phyloP scores from a whole-genome alignment of 2,329 filamentous ascomycete genomes.

The Colletotrichum eremochloae region DNA sequence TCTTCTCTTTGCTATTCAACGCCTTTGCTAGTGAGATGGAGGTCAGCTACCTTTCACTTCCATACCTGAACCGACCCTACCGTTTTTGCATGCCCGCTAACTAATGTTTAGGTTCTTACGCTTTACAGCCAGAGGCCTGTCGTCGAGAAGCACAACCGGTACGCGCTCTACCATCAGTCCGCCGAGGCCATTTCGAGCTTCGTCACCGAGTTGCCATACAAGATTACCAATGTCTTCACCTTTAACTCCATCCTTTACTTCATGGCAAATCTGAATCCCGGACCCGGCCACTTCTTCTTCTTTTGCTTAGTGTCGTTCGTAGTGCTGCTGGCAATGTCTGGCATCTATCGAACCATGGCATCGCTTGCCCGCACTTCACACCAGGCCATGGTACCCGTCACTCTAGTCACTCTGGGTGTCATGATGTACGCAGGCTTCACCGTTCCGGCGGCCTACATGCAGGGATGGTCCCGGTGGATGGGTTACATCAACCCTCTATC shows the following conservation, averaged over 20 bases:
- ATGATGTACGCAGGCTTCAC: constrained; percentile 80
- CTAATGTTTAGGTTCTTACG: constrained; percentile 29
- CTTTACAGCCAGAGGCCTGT: constrained; percentile 47
- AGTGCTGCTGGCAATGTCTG: constrained; percentile 48
- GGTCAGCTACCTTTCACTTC: constrained; percentile 21
- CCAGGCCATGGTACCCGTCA: constrained; percentile 63
- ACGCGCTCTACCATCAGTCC: constrained; percentile 53
- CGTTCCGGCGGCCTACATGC: constrained; percentile 76
- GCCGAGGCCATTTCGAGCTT: constrained; percentile 73
- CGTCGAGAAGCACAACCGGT: constrained; percentile 48
- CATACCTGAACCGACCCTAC: fast-evolving
- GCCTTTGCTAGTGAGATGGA: constrained; percentile 48
- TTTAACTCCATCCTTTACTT: constrained; percentile 77
- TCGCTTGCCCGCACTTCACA: constrained; percentile 48
- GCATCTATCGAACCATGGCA: constrained; percentile 49
- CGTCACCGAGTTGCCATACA: constrained; percentile 74
- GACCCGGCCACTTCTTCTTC: constrained; percentile 73
- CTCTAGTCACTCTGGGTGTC: constrained; percentile 73
- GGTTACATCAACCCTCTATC: constrained; percentile 84
- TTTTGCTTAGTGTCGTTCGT: constrained; percentile 60
- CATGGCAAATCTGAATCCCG: constrained; percentile 72
- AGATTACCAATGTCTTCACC: constrained; percentile 67
- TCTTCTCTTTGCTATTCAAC: constrained; percentile 52
- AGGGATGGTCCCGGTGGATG: constrained; percentile 85
- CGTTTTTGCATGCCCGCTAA: background rate